Percentiles rank a stretch among this genome's conserved stretches.
Conservation (phyloP, 371 early-diverging fungal genomes). For the Mortierella sp. region DNA sequence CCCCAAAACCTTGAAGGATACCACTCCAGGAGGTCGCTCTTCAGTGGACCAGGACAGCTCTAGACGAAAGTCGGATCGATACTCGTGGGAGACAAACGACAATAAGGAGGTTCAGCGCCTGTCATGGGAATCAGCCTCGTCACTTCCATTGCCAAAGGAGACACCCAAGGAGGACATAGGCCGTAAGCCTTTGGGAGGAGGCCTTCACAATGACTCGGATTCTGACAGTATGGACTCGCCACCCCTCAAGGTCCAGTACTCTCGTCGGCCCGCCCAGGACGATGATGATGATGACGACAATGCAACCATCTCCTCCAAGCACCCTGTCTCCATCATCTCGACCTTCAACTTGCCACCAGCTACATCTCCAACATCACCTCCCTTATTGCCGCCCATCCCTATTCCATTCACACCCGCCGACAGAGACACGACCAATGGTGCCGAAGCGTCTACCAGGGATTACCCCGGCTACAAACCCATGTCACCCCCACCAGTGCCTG, state of each 20-base stretch:
- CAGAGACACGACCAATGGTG: not conserved
- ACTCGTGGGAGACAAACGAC: slow-evolving; percentile 3
- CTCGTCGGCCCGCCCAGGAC: slow-evolving; percentile 19
- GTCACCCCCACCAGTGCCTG: slow-evolving; percentile 37
- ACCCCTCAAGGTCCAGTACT: slow-evolving; percentile 54
- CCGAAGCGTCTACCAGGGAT: not conserved
- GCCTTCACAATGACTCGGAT: slow-evolving; percentile 29
- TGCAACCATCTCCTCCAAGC: slow-evolving; percentile 22
- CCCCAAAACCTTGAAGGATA: not conserved
- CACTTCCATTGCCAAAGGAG: not conserved
- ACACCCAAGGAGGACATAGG: not conserved
- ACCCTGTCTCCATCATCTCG: slow-evolving; percentile 48
- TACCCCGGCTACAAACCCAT: slow-evolving; percentile 18
- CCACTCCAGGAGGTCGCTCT: not conserved
- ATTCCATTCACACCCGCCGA: not conserved
- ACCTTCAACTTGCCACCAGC: slow-evolving; percentile 51
- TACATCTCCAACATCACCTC: slow-evolving; percentile 35
- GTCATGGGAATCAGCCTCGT: not conserved
- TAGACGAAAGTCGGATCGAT: slow-evolving; percentile 6
- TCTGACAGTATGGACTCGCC: slow-evolving; percentile 45
- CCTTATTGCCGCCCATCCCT: slow-evolving; percentile 35
- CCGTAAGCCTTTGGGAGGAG: not conserved
- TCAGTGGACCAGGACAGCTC: not conserved
- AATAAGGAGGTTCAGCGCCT: not conserved
- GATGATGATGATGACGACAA: slow-evolving; percentile 26